phyloP scores from a whole-genome alignment of 768 basidiomycete species.

The Megacollybia marginata region DNA sequence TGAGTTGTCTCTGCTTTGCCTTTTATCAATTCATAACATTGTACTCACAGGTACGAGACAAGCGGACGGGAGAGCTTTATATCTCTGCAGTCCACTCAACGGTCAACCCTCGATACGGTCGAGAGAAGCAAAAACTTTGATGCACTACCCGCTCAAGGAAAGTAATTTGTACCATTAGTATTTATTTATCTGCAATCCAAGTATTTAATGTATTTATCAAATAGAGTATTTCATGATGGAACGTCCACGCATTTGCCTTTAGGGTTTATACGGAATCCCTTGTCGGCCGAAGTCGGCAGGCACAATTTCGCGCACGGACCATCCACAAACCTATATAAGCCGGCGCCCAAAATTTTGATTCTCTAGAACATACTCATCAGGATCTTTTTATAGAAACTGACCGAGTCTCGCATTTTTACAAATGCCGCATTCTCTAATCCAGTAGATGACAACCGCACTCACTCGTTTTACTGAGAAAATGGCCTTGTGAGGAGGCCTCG shows the following conservation, averaged over 20 bases:
- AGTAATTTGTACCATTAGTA: no score
- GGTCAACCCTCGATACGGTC: neutral
- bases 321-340: neutral
- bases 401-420: conserved; percentile 77
- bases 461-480: conserved; percentile 66
- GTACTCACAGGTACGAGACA: conserved; percentile 4
- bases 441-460: conserved; percentile 61
- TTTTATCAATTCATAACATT: no score
- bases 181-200: no score
- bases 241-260: no score
- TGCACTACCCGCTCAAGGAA: no score
- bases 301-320: neutral
- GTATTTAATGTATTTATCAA: no score
- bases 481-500: conserved; percentile 35
- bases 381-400: conserved; percentile 80
- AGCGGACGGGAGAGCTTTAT: conserved; percentile 3
- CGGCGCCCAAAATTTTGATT: conserved; percentile 12
- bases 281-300: no score
- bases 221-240: no score
- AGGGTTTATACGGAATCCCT: no score
- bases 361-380: conserved; percentile 69
- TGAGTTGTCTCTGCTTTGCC: neutral
- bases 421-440: conserved; percentile 69
- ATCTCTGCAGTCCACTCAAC: conserved; percentile 8
- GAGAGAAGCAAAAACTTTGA: no score